Percentiles rank a stretch among this genome's conserved stretches.
Conservation (phyloP, 768 basidiomycete genomes). For the Hortiboletus flavorubellus region DNA sequence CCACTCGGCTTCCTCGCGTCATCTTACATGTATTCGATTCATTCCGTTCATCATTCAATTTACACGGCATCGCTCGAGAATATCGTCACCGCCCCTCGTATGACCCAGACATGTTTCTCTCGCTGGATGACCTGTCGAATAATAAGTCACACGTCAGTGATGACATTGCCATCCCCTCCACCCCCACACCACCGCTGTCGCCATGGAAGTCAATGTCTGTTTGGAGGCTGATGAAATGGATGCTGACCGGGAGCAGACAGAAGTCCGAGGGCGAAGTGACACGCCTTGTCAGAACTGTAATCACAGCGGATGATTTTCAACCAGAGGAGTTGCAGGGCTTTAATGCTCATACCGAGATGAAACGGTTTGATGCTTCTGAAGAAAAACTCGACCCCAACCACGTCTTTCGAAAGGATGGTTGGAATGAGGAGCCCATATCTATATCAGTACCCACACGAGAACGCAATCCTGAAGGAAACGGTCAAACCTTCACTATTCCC, state of each 20-base stretch:
- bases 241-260: not conserved
- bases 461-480: not conserved
- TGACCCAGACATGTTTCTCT: not conserved
- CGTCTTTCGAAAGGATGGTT: not conserved
- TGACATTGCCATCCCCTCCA: no score
- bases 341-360: no score
- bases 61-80: not conserved
- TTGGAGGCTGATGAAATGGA: not conserved
- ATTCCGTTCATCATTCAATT: not conserved
- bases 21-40: not conserved
- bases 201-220: not conserved
- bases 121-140: not conserved
- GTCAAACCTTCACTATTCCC: not conserved
- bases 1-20: not conserved
- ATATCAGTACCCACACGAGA: not conserved
- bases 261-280: not conserved
- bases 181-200: not conserved
- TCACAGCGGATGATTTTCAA: not conserved
- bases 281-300: not conserved
- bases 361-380: no score
- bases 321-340: no score
- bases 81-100: not conserved
- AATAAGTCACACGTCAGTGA: no score
- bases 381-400: no score
- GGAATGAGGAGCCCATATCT: not conserved